Base-by-base conservation (phyloP, 495 filamentous ascomycete genomes). In the Saxophila tyrrhenica region DNA sequence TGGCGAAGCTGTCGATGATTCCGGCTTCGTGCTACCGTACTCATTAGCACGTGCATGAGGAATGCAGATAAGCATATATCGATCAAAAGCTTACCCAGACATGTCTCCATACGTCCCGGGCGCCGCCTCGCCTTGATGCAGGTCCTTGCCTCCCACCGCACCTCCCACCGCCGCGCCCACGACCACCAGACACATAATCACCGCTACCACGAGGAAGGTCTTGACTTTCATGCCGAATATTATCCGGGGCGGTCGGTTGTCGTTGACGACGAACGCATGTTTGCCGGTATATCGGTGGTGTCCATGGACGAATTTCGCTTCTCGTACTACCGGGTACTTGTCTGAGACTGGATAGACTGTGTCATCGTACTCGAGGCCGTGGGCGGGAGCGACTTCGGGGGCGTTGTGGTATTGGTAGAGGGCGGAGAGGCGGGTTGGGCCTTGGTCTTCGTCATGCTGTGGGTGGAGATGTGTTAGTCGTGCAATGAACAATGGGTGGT, bases 341-440 rank as follows among this genome's bases (percentile, higher is more conserved):
- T 61, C 58, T 13, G 58, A 61, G 51, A 39, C 32, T 8, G 58
- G 55, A 29, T 61, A 61, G 21, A 51, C 25, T 19, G 25, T 61
- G 55, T 57, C 55, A 32, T 61, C 58, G 51, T 61, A 61, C 47
- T 61, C 58, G 38, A 61, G 58, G 43, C 58, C 58, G 24, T 61
- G 50, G 7, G 58, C 58, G 19, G 58, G 58, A 16, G 58, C 58
- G 58, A 61, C 58, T 52, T 61, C 58, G 24, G 58, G 58, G 11
- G 58, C 58, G 41, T 61, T 61, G 51, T 61, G 58, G 55, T 61
- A 61, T 54, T 61, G 58, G 47, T 61, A 61, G 17, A 57, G 55
- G 39, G 58, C 58, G 29, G 58, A 61, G 1, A 61, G 44, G 19
- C 58, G 58, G 25, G 41, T n/a, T 8, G 41, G 41, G 3, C 19